A percentile compares a stretch with the other conserved stretches of the same genome.
Conservation (phyloP, 257 asterid genomes). For the Solanum virginianum region DNA sequence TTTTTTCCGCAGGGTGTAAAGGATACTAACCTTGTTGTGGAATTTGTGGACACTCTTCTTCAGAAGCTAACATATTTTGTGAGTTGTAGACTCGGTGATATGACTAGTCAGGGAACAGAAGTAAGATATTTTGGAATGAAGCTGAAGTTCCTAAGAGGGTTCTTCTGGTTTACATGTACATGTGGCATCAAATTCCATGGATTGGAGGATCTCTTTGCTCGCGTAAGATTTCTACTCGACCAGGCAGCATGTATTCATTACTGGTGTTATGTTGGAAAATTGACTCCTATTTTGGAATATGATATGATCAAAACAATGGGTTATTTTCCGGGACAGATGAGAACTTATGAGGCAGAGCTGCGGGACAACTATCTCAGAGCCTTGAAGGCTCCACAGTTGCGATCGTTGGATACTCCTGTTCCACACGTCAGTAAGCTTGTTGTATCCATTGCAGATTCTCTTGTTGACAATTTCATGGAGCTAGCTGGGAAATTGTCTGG, state of each 20-base stretch:
- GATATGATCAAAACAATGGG: not conserved
- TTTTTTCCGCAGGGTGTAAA: not conserved
- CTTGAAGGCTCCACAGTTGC: not conserved
- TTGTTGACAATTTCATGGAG: not conserved
- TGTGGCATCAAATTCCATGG: not conserved
- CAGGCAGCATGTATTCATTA: not conserved
- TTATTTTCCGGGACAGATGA: too few species aligned
- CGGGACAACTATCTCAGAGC: not conserved
- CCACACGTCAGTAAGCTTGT: not conserved
- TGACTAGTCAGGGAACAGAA: not conserved
- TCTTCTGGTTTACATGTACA: not conserved
- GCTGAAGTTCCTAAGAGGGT: not conserved
- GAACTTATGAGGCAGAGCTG: not conserved
- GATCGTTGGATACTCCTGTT: not conserved
- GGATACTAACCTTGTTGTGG: not conserved
- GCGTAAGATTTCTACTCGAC: not conserved
- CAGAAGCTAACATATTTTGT: not conserved
- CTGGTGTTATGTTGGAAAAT: not conserved
- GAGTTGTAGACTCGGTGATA: not conserved
- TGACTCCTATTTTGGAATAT: not conserved
- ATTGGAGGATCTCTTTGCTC: not conserved
- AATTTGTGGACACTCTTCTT: not conserved
- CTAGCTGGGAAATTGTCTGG: too few species aligned
- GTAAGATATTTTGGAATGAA: not conserved
- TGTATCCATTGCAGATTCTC: not conserved